Percentiles rank a stretch among this genome's conserved stretches.
phyloP scores from a whole-genome alignment of 208 protist genomes.

The Plasmodiophora brassicae region DNA sequence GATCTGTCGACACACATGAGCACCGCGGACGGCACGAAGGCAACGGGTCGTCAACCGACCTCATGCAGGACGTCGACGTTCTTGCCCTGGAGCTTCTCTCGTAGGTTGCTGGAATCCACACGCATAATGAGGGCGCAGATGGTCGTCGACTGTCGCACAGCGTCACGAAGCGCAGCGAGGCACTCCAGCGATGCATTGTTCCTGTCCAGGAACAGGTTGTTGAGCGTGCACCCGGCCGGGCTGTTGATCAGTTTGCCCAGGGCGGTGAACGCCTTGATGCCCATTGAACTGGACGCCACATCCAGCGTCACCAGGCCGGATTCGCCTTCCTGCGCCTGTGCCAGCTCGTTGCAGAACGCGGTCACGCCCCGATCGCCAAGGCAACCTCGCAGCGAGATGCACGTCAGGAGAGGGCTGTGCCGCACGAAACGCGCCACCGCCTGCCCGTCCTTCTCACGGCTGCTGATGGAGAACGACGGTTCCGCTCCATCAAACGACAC shows the following conservation, averaged over 20 bases:
- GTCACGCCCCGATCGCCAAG: not conserved
- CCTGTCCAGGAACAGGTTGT: not conserved
- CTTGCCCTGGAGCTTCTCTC: not conserved
- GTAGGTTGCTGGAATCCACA: not conserved
- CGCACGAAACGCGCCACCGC: not conserved
- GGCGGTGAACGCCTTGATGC: not conserved
- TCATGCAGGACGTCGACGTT: not conserved
- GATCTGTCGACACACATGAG: not conserved
- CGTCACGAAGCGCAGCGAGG: not conserved
- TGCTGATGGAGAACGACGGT: not conserved
- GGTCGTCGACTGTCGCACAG: not conserved
- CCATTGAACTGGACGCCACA: not conserved
- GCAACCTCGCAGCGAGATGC: not conserved
- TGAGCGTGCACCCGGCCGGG: not conserved
- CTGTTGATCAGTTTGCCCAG: not conserved
- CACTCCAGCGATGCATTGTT: not conserved
- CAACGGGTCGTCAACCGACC: not conserved
- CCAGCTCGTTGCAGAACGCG: not conserved
- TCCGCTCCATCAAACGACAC: constrained; percentile 1
- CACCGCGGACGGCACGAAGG: not conserved
- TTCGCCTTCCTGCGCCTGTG: not conserved
- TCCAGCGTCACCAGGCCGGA: not conserved
- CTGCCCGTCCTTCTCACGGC: not conserved
- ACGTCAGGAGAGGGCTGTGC: not conserved
- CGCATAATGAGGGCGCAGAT: not conserved